Base-by-base conservation (phyloP, 345 rosid species). In the Alliaria petiolata region DNA sequence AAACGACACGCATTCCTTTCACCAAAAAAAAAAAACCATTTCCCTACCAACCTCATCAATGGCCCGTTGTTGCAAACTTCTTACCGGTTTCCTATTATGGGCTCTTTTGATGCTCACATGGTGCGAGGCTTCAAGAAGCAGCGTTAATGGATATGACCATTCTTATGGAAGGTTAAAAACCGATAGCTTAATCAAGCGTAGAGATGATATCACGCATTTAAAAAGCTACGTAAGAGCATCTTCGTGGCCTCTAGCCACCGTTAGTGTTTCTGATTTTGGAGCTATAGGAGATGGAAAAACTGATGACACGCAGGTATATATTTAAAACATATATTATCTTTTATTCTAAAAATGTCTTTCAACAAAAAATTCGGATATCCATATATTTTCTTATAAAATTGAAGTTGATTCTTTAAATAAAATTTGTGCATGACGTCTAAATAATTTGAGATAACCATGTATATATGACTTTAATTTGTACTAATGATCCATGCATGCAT, bases 281-380 rank as follows among this genome's bases (percentile, higher is more conserved):
- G 89, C 89, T 33, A 76, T 57, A 71, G 96, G 79, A 30, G 86
- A 82, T 42, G 92, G 92, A 35, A 55, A 4, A 16, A 39, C 64
- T 7, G 91, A 90, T 40, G 92, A 81, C 72, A 83, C 91, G 0
- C 19, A 79, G 92, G 97, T 91, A 83, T 35, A 34, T 42, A 16
- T 13, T n/a, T n/a, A 38, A 26, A 26, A 65, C 4, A 45, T 0
- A 20, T 4, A 16, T 33, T 51, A 12, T 14, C 5, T 52, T 36
- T 28, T n/a, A 14, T 28, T 26, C 36, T 28, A 30, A 52, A 28
- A n/a, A 4, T 9, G 13, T 1, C 8, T 16, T 3, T 17, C n/a
- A 3, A 46, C 9, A 13, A 46, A 17, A 38, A 36, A 9, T 14
- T 17, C 17, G 45, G 6, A 15, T 30, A 35, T 17, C 14, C 16